Evolutionary conservation across 495 filamentous ascomycete genomes (phyloP).

Genomic region (Aspergillus avenaceus): DNA sequence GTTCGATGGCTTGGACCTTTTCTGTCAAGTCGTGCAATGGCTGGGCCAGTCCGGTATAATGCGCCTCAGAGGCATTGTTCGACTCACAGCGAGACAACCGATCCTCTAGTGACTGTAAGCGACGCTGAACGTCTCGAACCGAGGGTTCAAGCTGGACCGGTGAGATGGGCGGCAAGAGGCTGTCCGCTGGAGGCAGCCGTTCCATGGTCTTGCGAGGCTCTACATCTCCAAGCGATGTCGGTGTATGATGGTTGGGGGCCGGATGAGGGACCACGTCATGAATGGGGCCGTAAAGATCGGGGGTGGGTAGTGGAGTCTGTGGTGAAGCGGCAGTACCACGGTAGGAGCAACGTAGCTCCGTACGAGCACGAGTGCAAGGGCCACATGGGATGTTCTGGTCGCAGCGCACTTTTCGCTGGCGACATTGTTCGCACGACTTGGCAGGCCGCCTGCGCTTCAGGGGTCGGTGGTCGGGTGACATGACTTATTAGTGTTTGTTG

Average conservation of each 20-base stretch:
- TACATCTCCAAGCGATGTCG: background rate
- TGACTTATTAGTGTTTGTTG: no score
- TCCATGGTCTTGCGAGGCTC: background rate
- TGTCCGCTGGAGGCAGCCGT: background rate
- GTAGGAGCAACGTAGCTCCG: slow-evolving; percentile 20
- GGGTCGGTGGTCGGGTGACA: no score
- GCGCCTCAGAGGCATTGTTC: no score
- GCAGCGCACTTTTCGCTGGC: slow-evolving; percentile 42
- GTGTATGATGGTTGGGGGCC: background rate
- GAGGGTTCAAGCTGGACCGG: no score
- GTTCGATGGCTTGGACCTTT: slow-evolving; percentile 4
- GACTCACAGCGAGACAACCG: no score
- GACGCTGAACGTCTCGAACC: slow-evolving; percentile 12
- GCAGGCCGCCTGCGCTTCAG: slow-evolving; percentile 36
- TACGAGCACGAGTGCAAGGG: slow-evolving; percentile 32
- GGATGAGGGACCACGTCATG: background rate
- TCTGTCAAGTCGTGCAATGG: slow-evolving; percentile 8
- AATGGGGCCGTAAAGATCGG: background rate
- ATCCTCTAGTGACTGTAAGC: slow-evolving; percentile 15
- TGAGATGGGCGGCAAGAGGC: no score
- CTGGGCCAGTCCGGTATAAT: slow-evolving; percentile 3
- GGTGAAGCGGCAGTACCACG: slow-evolving; percentile 3
- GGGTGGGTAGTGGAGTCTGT: background rate
- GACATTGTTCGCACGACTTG: slow-evolving; percentile 40
- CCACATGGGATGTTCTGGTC: slow-evolving; percentile 36